Conservation (phyloP, 1,284 basidiomycete genomes). For the Erythrobasidium hasegawianum region DNA sequence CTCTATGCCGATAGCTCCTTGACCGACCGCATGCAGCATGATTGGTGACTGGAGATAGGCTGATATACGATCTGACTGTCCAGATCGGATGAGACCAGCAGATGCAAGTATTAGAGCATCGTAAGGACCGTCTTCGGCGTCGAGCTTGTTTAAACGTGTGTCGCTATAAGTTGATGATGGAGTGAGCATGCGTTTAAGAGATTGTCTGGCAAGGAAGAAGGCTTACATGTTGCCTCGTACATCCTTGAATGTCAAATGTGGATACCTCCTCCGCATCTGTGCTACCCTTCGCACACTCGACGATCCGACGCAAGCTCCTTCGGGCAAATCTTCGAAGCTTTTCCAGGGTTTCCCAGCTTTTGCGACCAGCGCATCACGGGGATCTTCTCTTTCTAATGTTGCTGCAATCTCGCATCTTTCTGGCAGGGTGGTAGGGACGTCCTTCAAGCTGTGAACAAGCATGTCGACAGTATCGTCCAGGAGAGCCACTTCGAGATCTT, state of each 20-base stretch:
- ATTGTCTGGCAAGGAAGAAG: constrained; percentile 11
- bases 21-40: constrained; percentile 85
- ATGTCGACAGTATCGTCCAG: constrained; percentile 73
- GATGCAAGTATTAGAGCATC: constrained; percentile 88
- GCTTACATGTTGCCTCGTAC: constrained; percentile 76
- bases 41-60: constrained; percentile 64
- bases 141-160: constrained; percentile 87
- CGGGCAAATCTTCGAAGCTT: constrained; percentile 75
- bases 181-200: not conserved
- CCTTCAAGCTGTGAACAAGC: constrained; percentile 91
- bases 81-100: constrained; percentile 83
- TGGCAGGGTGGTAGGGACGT: constrained; percentile 83
- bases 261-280: constrained; percentile 77
- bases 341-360: constrained; percentile 71
- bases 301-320: constrained; percentile 87
- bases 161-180: constrained; percentile 54
- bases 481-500: constrained; percentile 84
- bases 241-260: constrained; percentile 77
- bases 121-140: constrained; percentile 76
- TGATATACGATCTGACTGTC: constrained; percentile 73
- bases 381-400: constrained; percentile 82
- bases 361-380: constrained; percentile 83
- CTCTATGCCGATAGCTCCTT: constrained; percentile 88
- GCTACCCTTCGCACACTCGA: constrained; percentile 90
- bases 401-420: constrained; percentile 80